These are phyloP conservation scores for Inga laurina DNA, from an alignment of 306 rosid species.

Conservation along the genomic window DNA sequence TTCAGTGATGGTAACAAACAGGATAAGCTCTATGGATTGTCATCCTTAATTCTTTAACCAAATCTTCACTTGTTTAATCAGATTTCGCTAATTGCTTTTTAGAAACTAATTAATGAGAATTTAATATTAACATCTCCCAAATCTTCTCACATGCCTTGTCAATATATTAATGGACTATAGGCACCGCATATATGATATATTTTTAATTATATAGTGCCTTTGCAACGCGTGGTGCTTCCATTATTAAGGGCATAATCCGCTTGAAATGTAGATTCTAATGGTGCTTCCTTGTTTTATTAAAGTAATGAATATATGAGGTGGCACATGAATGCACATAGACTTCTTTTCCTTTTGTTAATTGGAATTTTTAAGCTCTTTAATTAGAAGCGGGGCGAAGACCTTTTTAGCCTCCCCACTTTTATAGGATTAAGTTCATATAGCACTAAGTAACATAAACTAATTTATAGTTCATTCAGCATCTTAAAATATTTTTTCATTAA, in stretches of 20 bases:
- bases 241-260: no score
- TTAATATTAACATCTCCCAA: background rate
- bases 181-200: no score
- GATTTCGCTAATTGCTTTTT: background rate
- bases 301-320: background rate
- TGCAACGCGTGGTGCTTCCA: no score
- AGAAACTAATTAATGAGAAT: background rate
- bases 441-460: no score
- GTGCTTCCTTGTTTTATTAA: background rate
- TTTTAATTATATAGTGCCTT: no score
- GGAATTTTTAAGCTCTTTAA: background rate
- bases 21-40: slow-evolving; percentile 46
- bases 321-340: background rate
- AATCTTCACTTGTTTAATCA: background rate
- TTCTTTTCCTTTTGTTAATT: background rate
- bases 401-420: background rate
- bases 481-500: no score
- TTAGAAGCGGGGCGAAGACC: background rate
- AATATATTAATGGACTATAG: no score
- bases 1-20: slow-evolving; percentile 32
- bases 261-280: background rate
- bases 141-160: background rate
- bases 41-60: background rate
- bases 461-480: no score
- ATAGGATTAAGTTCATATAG: background rate